Evolutionary conservation across 1,139 yeast species (phyloP).

Genomic region (Kurtzmaniella quercitrusa): DNA sequence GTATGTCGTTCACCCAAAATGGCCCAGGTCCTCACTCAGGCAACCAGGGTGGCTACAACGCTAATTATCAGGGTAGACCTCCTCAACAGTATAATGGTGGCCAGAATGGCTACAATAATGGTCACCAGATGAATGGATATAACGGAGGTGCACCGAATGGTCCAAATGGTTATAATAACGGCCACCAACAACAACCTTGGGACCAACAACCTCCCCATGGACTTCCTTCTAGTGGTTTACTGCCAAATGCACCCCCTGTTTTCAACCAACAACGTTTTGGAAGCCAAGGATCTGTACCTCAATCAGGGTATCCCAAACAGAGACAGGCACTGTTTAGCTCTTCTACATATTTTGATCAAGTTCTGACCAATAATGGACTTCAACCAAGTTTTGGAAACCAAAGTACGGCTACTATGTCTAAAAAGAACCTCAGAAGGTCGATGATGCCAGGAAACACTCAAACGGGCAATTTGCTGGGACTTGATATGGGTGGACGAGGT

Average conservation of each 20-base stretch:
- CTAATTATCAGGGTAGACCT: conserved; percentile 1
- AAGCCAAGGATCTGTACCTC: conserved; percentile 2
- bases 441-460: conserved; percentile 27
- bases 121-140: conserved; percentile 3
- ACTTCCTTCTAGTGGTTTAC: conserved; percentile 31
- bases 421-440: conserved; percentile 33
- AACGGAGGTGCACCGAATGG: conserved; percentile 6
- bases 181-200: conserved; percentile 13
- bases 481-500: conserved; percentile 49
- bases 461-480: conserved; percentile 26
- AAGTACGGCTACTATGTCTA: conserved; percentile 11
- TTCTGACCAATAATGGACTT: neutral
- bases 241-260: conserved; percentile 24
- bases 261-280: conserved; percentile 2
- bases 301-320: conserved; percentile 7
- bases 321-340: conserved; percentile 15
- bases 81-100: conserved; percentile 6
- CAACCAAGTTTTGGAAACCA: conserved; percentile 7
- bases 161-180: conserved; percentile 11
- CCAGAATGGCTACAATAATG: conserved; percentile 8
- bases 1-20: neutral
- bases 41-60: neutral
- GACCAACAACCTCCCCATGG: conserved; percentile 37
- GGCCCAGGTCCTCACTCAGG: neutral
- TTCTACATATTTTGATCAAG: conserved; percentile 12